Evolutionary conservation across 2,329 filamentous ascomycete species (phyloP).

Genomic region (Ceratocystis colombiana): DNA sequence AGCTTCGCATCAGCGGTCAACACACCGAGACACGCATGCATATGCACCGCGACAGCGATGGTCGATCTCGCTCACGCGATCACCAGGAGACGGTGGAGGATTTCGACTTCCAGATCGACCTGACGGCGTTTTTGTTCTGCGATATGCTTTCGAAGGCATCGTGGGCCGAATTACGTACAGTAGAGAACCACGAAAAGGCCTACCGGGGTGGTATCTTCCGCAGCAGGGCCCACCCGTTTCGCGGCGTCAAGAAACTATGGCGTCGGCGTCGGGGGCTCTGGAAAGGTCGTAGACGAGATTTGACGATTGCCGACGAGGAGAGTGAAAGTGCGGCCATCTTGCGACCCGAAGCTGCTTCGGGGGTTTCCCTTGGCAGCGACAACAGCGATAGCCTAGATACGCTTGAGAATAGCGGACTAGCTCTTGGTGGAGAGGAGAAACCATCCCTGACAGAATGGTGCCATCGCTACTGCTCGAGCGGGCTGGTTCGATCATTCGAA

Average conservation of each 20-base stretch:
- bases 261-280: slow-evolving; percentile 19
- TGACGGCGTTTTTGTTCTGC: slow-evolving; percentile 48
- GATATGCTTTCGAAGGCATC: slow-evolving; percentile 35
- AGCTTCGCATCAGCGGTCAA: slow-evolving; percentile 43
- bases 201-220: slow-evolving; percentile 54
- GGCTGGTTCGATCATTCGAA: slow-evolving; percentile 47
- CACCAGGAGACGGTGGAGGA: slow-evolving; percentile 43
- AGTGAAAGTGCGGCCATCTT: not conserved
- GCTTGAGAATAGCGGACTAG: slow-evolving; percentile 36
- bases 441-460: slow-evolving; percentile 48
- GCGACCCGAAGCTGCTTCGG: not conserved
- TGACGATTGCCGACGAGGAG: slow-evolving; percentile 32
- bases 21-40: slow-evolving; percentile 37
- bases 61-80: slow-evolving; percentile 35
- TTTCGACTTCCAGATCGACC: slow-evolving; percentile 49
- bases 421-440: slow-evolving; percentile 25
- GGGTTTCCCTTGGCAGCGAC: not conserved
- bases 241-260: slow-evolving; percentile 26
- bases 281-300: slow-evolving; percentile 26
- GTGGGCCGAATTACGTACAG: slow-evolving; percentile 41
- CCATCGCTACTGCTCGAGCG: slow-evolving; percentile 53
- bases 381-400: not conserved
- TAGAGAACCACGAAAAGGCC: slow-evolving; percentile 49
- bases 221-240: slow-evolving; percentile 41
- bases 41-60: not conserved